Percentiles rank a stretch among this genome's conserved stretches.
These are phyloP conservation scores for Ophiobolus disseminans DNA, from an alignment of 2,329 filamentous ascomycete species.

Conservation along the genomic window DNA sequence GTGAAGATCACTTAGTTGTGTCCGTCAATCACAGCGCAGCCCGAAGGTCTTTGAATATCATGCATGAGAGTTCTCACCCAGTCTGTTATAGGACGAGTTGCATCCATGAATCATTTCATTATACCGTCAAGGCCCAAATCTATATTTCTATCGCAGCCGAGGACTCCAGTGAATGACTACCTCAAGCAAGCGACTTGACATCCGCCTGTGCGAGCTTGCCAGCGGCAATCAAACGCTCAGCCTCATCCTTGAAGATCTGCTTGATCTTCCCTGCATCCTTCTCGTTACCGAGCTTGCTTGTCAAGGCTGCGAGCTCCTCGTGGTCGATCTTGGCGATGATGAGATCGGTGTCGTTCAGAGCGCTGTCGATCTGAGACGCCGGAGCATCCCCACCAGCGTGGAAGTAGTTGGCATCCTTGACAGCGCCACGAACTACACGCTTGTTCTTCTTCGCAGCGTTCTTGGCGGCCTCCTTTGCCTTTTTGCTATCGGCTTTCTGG, in stretches of 20 bases:
- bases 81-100: too few species aligned
- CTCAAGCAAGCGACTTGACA: slow-evolving; percentile 65
- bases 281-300: slow-evolving; percentile 77
- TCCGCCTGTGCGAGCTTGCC: slow-evolving; percentile 90
- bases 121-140: slow-evolving; percentile 13
- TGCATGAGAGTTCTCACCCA: too few species aligned
- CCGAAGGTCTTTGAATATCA: too few species aligned
- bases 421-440: slow-evolving; percentile 89
- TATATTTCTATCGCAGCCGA: slow-evolving; percentile 25
- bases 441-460: slow-evolving; percentile 99
- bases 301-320: slow-evolving; percentile 86
- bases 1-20: neutral
- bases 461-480: slow-evolving; percentile 98
- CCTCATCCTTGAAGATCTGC: slow-evolving; percentile 78
- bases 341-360: slow-evolving; percentile 84
- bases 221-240: slow-evolving; percentile 76
- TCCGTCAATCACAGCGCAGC: too few species aligned
- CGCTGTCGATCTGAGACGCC: slow-evolving; percentile 79
- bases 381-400: slow-evolving; percentile 69
- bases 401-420: slow-evolving; percentile 99
- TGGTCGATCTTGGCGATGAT: slow-evolving; percentile 87
- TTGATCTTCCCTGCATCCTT: slow-evolving; percentile 87
- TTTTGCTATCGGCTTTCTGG: slow-evolving; percentile 84
- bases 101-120: slow-evolving; percentile 13
- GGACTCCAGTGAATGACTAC: slow-evolving; percentile 4